Evolutionary conservation across 208 protist species (phyloP), one percentile per base, ranked within the genome.

Genomic region (Herpetomonas muscarum): DNA sequence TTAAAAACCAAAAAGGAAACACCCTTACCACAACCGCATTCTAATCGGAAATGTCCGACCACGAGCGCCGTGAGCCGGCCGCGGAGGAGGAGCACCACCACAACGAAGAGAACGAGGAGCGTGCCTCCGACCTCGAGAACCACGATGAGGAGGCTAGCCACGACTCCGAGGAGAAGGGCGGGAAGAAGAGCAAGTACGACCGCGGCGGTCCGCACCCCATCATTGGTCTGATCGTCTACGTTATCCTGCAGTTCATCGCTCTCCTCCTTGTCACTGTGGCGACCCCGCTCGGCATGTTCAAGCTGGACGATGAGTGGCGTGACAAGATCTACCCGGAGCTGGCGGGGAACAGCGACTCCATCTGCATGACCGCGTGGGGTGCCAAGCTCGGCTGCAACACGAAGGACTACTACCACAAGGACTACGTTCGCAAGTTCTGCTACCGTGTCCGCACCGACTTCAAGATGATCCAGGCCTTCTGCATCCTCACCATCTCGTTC

Each of bases 321-420:
- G 32, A 56, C 46, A 74, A 61, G 59, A 19, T 74, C 13, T 64
- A 66, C 55, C 63, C 64, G 17, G 36, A 26, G 3, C 42, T 55
- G 5, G 55, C 46, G 1, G 29, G 19, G 10, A 25, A 19, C 26
- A 37, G 36, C 28, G 59, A 64, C 55, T 13, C 50, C 22, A 67
- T 81, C 10, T 85, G 81, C 42, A 66, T 85, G 57, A 80, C 67
- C 5, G 61, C 70, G 21, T 88, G 76, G 75, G 81, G 81, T 34
- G 62, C 75, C 61, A 76, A 75, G 67, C 45, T 60, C 3, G 65
- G 69, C 39, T 85, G 77, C 81, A 31, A 41, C 64, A 47, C 19
- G n/a, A 64, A 44, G 24, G 31, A 39, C 3, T 85, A 88, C 74
- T 59, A 61, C 59, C 32, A 64, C 41, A 61, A 62, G 49, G 70